A percentile compares a stretch with the other conserved stretches of the same genome.
Conservation (phyloP, 768 basidiomycete genomes). For the Pisolithus albus region DNA sequence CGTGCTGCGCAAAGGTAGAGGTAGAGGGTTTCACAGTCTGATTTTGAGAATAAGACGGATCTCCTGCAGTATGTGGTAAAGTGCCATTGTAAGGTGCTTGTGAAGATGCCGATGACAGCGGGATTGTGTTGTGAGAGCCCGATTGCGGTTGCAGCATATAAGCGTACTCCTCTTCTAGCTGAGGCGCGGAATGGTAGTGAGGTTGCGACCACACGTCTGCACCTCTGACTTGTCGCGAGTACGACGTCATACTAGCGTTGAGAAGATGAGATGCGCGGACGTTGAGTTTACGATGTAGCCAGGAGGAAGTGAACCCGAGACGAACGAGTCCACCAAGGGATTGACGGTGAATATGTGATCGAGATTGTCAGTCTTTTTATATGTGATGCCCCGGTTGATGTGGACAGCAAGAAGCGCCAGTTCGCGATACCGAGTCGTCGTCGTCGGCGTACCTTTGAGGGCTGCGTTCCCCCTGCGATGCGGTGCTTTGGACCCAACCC, state of each 20-base stretch:
- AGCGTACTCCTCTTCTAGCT: constrained; percentile 23
- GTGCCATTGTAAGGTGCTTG: constrained; percentile 2
- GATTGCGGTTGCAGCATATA: constrained; percentile 13
- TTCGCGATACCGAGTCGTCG: too few relatives aligned
- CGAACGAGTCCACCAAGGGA: too few relatives aligned
- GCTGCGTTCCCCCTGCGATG: too few relatives aligned
- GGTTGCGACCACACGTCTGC: constrained; percentile 14
- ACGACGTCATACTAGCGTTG: constrained; percentile 16
- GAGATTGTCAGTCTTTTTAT: too few relatives aligned
- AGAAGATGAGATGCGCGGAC: too few relatives aligned
- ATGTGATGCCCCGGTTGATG: too few relatives aligned
- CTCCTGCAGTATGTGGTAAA: not conserved
- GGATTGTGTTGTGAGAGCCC: constrained; percentile 3
- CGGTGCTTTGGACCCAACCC: too few relatives aligned
- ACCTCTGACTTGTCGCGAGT: constrained; percentile 7
- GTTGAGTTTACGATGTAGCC: too few relatives aligned
- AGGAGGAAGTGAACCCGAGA: too few relatives aligned
- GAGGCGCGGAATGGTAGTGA: constrained; percentile 9
- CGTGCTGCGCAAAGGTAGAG: constrained; percentile 6
- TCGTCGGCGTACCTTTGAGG: too few relatives aligned
- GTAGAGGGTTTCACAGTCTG: constrained; percentile 8
- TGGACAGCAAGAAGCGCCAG: too few relatives aligned
- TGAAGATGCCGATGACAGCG: constrained; percentile 5
- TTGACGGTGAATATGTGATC: too few relatives aligned
- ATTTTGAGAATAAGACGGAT: constrained; percentile 9